Evolutionary conservation across 1,139 yeast genomes (phyloP).

Genomic region (Waltiozyma sp.): DNA sequence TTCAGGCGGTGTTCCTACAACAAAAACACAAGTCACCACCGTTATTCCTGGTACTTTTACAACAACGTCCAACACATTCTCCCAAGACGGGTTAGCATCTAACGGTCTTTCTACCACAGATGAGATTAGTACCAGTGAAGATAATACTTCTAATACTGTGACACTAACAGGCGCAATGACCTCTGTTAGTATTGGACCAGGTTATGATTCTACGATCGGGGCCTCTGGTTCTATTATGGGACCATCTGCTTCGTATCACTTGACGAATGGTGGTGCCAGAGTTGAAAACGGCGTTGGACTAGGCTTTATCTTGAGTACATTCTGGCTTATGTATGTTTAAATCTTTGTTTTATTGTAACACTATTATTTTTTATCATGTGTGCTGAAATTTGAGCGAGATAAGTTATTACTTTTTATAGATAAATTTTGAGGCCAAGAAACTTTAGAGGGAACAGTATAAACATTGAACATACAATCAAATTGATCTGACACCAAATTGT

Average conservation of each 20-base stretch:
- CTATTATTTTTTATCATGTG: no score
- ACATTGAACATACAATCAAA: no score
- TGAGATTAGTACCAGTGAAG: background rate
- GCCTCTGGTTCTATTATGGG: background rate
- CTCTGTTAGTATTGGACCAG: background rate
- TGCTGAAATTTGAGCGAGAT: no score
- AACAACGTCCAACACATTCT: background rate
- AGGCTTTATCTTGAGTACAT: background rate
- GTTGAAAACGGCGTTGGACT: conserved; percentile 8
- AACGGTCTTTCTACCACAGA: background rate
- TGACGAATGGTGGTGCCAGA: conserved; percentile 24
- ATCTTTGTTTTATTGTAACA: no score
- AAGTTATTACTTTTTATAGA: no score
- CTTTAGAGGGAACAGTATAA: no score
- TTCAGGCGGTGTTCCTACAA: background rate
- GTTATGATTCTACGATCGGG: background rate
- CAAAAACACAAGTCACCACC: no score
- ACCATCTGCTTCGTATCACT: background rate
- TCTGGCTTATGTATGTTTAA: background rate
- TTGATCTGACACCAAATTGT: no score
- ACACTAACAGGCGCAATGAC: background rate
- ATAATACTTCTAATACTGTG: background rate
- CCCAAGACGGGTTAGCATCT: background rate
- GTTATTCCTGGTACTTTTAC: background rate
- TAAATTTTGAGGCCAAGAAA: no score